These are phyloP conservation scores for Rhododendron molle DNA, from an alignment of 148 eudicot genomes.

Conservation along the genomic window DNA sequence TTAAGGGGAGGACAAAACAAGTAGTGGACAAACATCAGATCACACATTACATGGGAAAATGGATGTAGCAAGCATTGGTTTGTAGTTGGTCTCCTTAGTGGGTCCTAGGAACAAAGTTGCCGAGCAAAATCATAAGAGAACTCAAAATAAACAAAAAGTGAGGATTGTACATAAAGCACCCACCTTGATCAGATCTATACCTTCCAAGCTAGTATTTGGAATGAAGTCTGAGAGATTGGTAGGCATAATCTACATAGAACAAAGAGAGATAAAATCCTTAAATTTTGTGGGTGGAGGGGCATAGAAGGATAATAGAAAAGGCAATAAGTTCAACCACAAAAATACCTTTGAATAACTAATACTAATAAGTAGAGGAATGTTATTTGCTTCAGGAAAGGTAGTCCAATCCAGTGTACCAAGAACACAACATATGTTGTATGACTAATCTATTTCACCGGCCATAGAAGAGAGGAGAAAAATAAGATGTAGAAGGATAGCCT, in stretches of 20 bases:
- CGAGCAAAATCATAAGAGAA: constrained; percentile 23
- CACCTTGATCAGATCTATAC: constrained; percentile 81
- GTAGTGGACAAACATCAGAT: background rate
- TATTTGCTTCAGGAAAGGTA: constrained; percentile 59
- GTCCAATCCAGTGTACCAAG: constrained; percentile 78
- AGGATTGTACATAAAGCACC: constrained; percentile 14
- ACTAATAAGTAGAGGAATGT: constrained; percentile 46
- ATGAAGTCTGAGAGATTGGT: constrained; percentile 61
- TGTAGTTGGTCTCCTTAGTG: constrained; percentile 82
- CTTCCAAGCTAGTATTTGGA: constrained; percentile 78
- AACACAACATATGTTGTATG: constrained; percentile 86
- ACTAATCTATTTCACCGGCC: constrained; percentile 85
- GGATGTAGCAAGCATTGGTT: constrained; percentile 80
- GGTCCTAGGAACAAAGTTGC: constrained; percentile 91
- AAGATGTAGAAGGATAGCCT: background rate
- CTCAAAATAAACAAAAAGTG: too few species aligned
- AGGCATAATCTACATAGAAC: constrained; percentile 47
- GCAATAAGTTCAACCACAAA: background rate
- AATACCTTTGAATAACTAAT: constrained; percentile 63
- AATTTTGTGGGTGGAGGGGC: background rate
- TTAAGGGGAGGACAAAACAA: background rate
- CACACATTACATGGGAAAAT: constrained; percentile 62
- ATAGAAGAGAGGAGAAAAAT: constrained; percentile 5
- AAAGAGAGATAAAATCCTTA: constrained; percentile 10
- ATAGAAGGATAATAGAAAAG: background rate